Percentiles rank a stretch among this genome's conserved stretches.
phyloP scores from a whole-genome alignment of 495 filamentous ascomycete genomes.

The Clohesyomyces aquaticus region DNA sequence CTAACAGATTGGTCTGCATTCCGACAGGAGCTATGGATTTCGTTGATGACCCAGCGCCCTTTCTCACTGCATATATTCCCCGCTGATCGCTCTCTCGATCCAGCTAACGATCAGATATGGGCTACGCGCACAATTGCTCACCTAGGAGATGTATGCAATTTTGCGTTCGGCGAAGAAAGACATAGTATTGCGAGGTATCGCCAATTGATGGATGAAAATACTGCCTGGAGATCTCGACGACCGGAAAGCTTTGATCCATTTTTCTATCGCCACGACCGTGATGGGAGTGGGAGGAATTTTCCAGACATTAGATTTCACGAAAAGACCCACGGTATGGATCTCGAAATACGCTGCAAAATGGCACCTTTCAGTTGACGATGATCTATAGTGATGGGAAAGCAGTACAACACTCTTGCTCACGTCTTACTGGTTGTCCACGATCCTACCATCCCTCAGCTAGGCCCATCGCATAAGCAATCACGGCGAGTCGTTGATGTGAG shows the following conservation, averaged over 20 bases:
- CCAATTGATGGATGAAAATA: constrained; percentile 33
- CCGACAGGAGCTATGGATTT: constrained; percentile 38
- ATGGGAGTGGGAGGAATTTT: constrained; percentile 36
- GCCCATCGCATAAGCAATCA: constrained; percentile 36
- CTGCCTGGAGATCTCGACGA: constrained; percentile 20
- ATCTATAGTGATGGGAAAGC: constrained; percentile 34
- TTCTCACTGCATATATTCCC: constrained; percentile 33
- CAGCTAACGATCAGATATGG: constrained; percentile 34
- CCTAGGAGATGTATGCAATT: constrained; percentile 34
- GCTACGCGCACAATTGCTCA: constrained; percentile 37
- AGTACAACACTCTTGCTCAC: constrained; percentile 36
- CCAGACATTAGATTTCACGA: constrained; percentile 36
- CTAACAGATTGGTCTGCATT: constrained; percentile 39
- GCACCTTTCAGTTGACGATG: not conserved
- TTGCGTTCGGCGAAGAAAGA: constrained; percentile 33
- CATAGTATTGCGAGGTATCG: constrained; percentile 26
- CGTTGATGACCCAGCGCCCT: constrained; percentile 33
- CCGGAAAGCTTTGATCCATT: constrained; percentile 34
- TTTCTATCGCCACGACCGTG: constrained; percentile 30
- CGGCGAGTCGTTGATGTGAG: constrained; percentile 31
- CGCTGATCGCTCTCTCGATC: constrained; percentile 31
- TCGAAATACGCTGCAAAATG: not conserved
- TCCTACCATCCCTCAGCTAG: constrained; percentile 35
- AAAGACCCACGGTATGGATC: constrained; percentile 24
- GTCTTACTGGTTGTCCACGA: constrained; percentile 36